Evolutionary conservation across 1,139 yeast genomes (phyloP).

Genomic region (Nakaseomyces nivariensis): DNA sequence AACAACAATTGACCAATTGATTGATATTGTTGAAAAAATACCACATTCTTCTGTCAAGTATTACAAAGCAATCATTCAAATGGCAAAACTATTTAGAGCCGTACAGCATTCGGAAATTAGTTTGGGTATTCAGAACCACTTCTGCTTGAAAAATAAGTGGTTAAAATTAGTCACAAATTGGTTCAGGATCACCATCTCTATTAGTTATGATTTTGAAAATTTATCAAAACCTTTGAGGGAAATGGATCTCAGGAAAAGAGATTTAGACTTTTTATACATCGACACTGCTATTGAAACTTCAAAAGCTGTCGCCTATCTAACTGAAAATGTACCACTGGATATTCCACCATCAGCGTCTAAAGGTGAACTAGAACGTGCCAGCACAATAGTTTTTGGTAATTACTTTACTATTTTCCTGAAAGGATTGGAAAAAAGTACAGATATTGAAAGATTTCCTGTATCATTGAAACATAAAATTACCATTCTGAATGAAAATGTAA

Average conservation of each 20-base stretch:
- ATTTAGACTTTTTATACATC: conserved; percentile 44
- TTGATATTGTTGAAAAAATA: conserved; percentile 33
- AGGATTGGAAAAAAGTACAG: conserved; percentile 52
- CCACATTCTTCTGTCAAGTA: conserved; percentile 31
- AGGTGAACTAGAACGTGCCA: conserved; percentile 46
- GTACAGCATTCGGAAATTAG: conserved; percentile 39
- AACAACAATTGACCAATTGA: conserved; percentile 28
- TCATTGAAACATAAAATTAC: conserved; percentile 43
- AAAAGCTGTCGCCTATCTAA: conserved; percentile 43
- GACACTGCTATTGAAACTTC: conserved; percentile 63
- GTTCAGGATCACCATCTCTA: conserved; percentile 46
- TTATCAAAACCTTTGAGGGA: conserved; percentile 26
- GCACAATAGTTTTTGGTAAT: conserved; percentile 58
- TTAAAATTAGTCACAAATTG: conserved; percentile 55
- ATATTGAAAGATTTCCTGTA: conserved; percentile 28
- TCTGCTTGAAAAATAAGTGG: conserved; percentile 47
- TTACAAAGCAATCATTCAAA: conserved; percentile 45
- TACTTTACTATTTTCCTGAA: conserved; percentile 64
- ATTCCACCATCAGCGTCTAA: conserved; percentile 52
- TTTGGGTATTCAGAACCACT: conserved; percentile 45
- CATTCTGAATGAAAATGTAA: conserved; percentile 53
- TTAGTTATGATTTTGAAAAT: conserved; percentile 29
- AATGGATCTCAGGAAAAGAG: conserved; percentile 31
- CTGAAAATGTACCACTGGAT: conserved; percentile 50
- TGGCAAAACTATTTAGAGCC: conserved; percentile 45